A percentile compares a stretch with the other conserved stretches of the same genome.
These are phyloP conservation scores for Pseudonitzschia delicatissima DNA, from an alignment of 108 stramenopile species.

Conservation along the genomic window DNA sequence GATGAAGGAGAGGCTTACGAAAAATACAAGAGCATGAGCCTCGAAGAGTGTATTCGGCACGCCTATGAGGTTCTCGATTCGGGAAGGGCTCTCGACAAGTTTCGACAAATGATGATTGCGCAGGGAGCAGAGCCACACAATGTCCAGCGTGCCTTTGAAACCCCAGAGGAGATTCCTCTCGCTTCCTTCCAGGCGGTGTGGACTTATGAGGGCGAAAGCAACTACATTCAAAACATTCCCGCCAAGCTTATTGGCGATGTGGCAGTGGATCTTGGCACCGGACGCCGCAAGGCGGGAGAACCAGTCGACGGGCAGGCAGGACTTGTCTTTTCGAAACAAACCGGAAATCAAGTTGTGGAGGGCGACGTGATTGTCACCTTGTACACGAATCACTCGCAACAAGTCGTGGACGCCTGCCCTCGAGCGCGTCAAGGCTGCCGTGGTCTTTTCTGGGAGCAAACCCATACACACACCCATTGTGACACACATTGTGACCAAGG, in stretches of 20 bases:
- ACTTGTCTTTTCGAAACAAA: slow-evolving; percentile 47
- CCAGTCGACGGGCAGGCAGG: slow-evolving; percentile 63
- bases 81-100: slow-evolving; percentile 63
- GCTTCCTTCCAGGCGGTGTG: slow-evolving; percentile 14
- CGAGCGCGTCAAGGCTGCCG: neutral
- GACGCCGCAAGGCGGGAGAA: slow-evolving; percentile 56
- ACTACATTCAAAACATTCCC: slow-evolving; percentile 46
- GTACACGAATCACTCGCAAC: slow-evolving; percentile 16
- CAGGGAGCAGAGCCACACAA: slow-evolving; percentile 66
- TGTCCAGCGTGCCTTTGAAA: neutral
- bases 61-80: slow-evolving; percentile 46
- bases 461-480: neutral
- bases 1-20: neutral
- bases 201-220: slow-evolving; percentile 24
- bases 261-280: slow-evolving; percentile 65
- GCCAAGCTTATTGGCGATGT: slow-evolving; percentile 53
- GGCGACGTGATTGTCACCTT: slow-evolving; percentile 48
- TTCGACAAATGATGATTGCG: slow-evolving; percentile 68
- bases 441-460: neutral
- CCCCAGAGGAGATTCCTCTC: slow-evolving; percentile 22
- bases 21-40: slow-evolving; percentile 16
- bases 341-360: slow-evolving; percentile 45
- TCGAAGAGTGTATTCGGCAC: slow-evolving; percentile 43
- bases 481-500: slow-evolving; percentile 8
- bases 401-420: neutral